Base-by-base conservation (phyloP, 2,329 filamentous ascomycete species). In the Diaporthe capsici region DNA sequence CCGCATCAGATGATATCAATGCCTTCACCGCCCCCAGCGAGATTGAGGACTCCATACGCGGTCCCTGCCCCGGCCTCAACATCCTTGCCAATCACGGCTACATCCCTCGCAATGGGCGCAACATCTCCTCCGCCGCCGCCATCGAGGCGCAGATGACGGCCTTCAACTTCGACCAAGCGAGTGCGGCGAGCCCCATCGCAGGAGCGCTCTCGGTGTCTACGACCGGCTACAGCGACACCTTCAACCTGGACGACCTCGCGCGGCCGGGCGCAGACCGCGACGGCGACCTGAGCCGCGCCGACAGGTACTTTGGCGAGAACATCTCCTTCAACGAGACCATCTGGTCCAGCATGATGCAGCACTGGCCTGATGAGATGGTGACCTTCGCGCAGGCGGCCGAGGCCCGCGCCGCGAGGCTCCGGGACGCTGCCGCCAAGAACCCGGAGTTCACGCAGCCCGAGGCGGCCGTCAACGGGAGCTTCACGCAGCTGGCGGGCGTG, bases 31-130 rank as follows among this genome's bases (percentile, higher is more conserved):
- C 31, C 17, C 55, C 70, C 13, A 10, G 55, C 13, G 25, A 60
- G 12, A 61, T 49, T 9, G 55, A 72, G 12, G 53, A 39, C 15
- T 49, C 42, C 76, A 81, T 83, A 75, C 65, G 72, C 28, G 75
- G 75, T 7, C 80, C 79, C 28, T 85, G 84, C 49, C 83, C 84
- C 0, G 83, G 81, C 4, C 80, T 85, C 31, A 84, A 85, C 63
- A 80, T 81, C 0, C 73, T 85, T 17, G 83, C 83, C 15, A 85
- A 85, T 72, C 83, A 85, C 71, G 84, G 83, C 3, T 85, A 84
- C 67, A 78, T 84, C 20, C 79, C 78, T 37, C 79, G 81, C 17
- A 77, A 81, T 28, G 82, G 83, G 37, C 79, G 76, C 37, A 80
- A 82, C 71, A 78, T 83, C 61, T 81, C 78, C 4, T 73, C 82